Evolutionary conservation across 1,284 basidiomycete species (phyloP).

Genomic region (Anthracocystis setariae): DNA sequence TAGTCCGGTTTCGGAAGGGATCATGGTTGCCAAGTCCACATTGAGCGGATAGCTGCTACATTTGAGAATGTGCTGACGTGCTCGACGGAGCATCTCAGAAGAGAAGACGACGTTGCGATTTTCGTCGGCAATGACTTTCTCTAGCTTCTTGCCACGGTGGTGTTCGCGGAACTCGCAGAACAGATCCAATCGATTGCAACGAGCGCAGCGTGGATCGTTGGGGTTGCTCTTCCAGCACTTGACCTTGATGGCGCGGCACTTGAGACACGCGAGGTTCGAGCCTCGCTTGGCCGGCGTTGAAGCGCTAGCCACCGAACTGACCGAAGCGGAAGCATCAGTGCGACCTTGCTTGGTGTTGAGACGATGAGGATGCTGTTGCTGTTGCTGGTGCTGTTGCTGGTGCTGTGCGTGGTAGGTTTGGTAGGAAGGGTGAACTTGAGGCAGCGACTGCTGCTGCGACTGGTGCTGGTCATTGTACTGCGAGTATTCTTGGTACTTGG

Average conservation of each 20-base stretch:
- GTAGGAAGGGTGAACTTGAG: background rate
- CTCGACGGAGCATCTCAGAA: slow-evolving; percentile 21
- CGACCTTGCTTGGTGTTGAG: slow-evolving; percentile 2
- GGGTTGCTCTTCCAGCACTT: slow-evolving; percentile 46
- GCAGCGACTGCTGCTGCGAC: background rate
- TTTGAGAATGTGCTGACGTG: slow-evolving; percentile 15
- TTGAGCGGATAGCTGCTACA: slow-evolving; percentile 42
- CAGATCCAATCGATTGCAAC: slow-evolving; percentile 44
- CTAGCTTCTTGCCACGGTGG: slow-evolving; percentile 47
- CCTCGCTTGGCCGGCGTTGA: slow-evolving; percentile 32
- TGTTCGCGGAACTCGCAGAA: slow-evolving; percentile 49
- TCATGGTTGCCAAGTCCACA: slow-evolving; percentile 14
- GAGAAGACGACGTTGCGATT: slow-evolving; percentile 27
- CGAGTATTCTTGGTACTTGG: slow-evolving; percentile 9
- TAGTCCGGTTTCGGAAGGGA: background rate
- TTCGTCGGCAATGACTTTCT: slow-evolving; percentile 43
- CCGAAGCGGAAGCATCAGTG: background rate
- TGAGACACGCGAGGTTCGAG: slow-evolving; percentile 48
- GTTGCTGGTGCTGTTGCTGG: slow-evolving; percentile 13
- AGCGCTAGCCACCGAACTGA: background rate
- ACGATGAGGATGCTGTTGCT: slow-evolving; percentile 19
- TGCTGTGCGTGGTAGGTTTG: slow-evolving; percentile 6
- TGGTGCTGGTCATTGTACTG: slow-evolving; percentile 2
- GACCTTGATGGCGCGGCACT: slow-evolving; percentile 49
- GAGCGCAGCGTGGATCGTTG: slow-evolving; percentile 34